phyloP scores from a whole-genome alignment of 2,329 filamentous ascomycete species.

The Zymoseptoria brevis region DNA sequence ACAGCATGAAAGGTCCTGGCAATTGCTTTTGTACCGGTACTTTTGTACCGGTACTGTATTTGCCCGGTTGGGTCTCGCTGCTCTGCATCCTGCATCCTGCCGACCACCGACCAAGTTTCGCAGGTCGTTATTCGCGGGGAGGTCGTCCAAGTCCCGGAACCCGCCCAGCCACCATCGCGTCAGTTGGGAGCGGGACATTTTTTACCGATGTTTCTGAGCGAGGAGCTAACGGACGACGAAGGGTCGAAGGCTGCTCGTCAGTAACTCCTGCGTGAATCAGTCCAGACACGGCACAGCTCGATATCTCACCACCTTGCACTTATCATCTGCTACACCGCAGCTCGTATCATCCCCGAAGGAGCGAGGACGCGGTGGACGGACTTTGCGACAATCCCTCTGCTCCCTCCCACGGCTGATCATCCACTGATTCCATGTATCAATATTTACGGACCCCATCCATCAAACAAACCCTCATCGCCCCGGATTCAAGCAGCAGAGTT shows the following conservation, averaged over 20 bases:
- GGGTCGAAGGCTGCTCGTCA: too few relatives aligned
- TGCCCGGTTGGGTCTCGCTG: background rate
- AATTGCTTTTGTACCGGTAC: background rate
- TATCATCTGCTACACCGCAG: too few relatives aligned
- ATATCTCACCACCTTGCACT: too few relatives aligned
- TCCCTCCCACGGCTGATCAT: background rate
- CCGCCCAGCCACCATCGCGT: background rate
- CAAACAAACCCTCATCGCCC: background rate
- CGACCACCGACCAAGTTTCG: background rate
- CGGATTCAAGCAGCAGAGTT: background rate
- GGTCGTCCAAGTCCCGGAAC: too few relatives aligned
- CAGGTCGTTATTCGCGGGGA: too few relatives aligned
- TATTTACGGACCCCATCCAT: background rate
- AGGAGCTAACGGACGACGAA: too few relatives aligned
- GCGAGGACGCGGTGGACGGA: too few relatives aligned
- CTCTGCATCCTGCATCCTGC: background rate
- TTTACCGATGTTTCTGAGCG: background rate
- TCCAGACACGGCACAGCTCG: too few relatives aligned
- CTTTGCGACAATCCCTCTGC: too few relatives aligned
- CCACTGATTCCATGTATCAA: background rate
- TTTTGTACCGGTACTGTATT: background rate
- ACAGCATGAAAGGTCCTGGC: background rate
- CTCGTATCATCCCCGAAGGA: too few relatives aligned
- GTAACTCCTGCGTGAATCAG: too few relatives aligned
- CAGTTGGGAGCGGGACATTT: background rate